These are phyloP conservation scores for Brassica carinata DNA, from an alignment of 345 rosid species.

Conservation along the genomic window DNA sequence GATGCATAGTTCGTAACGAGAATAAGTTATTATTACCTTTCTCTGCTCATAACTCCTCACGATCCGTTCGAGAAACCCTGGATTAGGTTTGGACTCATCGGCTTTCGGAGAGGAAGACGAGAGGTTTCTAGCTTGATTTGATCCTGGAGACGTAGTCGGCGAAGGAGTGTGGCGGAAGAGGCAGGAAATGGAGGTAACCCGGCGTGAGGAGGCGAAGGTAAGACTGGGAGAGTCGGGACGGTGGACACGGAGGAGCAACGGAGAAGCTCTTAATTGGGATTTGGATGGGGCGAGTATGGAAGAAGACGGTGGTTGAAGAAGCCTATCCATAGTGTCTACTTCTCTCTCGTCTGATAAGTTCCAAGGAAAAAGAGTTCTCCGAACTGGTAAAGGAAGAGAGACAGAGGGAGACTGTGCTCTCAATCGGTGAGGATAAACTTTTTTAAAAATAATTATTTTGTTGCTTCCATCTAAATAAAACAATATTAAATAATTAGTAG, in stretches of 20 bases:
- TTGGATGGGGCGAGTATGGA: conserved; percentile 49
- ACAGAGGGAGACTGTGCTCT: not conserved
- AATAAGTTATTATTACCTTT: conserved; percentile 47
- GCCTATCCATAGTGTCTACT: conserved; percentile 79
- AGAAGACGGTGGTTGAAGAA: conserved; percentile 59
- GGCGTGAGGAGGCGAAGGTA: conserved; percentile 40
- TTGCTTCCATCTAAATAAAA: not conserved
- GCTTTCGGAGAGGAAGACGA: conserved; percentile 25
- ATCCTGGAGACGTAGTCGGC: conserved; percentile 12
- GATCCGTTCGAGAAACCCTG: conserved; percentile 40
- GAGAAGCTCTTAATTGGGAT: conserved; percentile 38
- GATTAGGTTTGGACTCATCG: conserved; percentile 39
- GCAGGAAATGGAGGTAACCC: conserved; percentile 47
- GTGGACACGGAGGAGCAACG: conserved; percentile 38
- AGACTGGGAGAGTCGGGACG: conserved; percentile 44
- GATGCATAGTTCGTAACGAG: not conserved
- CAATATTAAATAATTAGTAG: not conserved
- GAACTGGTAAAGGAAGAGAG: not conserved
- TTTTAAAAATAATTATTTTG: not conserved
- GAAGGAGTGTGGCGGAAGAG: conserved; percentile 44
- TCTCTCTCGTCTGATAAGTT: not conserved
- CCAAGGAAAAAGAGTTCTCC: not conserved
- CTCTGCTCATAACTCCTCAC: conserved; percentile 34
- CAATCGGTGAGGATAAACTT: not conserved
- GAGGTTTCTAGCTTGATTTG: not conserved